Conservation (phyloP, 192 early-diverging fungal species). For the Coemansia sp. region DNA sequence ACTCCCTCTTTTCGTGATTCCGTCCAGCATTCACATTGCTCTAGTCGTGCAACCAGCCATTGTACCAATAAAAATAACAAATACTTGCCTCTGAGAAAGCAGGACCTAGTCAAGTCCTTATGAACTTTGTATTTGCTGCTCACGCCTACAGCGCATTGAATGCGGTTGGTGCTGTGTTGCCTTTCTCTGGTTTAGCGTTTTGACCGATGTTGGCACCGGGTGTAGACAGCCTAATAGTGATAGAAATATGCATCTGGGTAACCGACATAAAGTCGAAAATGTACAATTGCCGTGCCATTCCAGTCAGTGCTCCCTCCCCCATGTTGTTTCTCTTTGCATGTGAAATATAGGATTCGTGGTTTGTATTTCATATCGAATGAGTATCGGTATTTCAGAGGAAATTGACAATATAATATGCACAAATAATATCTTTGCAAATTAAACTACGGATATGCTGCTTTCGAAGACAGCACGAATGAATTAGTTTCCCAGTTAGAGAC, state of each 20-base stretch:
- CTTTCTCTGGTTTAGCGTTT: too few relatives aligned
- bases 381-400: neutral
- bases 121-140: neutral
- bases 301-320: neutral
- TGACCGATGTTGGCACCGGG: neutral
- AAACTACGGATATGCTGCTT: neutral
- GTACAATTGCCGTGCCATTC: neutral
- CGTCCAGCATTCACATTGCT: neutral
- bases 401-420: slow-evolving; percentile 2
- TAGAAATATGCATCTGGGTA: neutral
- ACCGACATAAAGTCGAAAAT: neutral
- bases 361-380: neutral
- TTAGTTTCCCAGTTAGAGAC: neutral
- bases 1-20: neutral
- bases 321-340: neutral
- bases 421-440: neutral
- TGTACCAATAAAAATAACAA: neutral
- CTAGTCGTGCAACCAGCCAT: neutral
- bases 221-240: neutral
- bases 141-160: neutral
- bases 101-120: neutral
- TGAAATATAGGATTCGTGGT: neutral
- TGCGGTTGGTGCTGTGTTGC: neutral
- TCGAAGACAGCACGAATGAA: neutral
- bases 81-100: neutral